Evolutionary conservation across 202 grass and related monocot genomes (phyloP).

Genomic region (Zoysia matrella): DNA sequence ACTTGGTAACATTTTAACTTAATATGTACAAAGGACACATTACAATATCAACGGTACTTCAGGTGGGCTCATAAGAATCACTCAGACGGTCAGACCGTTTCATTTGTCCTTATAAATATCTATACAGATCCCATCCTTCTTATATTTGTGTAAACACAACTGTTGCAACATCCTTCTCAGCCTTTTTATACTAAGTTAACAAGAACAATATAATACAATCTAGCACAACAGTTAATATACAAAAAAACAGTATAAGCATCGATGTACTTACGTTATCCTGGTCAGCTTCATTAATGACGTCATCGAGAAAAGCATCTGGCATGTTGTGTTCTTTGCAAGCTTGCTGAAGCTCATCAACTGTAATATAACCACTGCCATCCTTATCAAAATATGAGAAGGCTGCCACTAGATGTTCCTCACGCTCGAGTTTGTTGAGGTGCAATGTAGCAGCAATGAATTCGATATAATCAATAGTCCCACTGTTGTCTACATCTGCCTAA

Average conservation of each 20-base stretch:
- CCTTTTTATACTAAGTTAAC: neutral
- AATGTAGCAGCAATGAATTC: constrained; percentile 19
- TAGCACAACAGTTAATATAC: constrained; percentile 5
- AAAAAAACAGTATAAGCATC: neutral
- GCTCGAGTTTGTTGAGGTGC: too few species aligned
- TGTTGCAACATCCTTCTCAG: neutral
- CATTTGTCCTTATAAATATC: neutral
- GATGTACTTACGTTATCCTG: constrained; percentile 76
- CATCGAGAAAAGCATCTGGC: constrained; percentile 84
- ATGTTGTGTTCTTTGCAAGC: constrained; percentile 58
- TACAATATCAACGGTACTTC: neutral
- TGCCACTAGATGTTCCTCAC: constrained; percentile 46
- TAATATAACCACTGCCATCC: constrained; percentile 87
- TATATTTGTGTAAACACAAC: neutral
- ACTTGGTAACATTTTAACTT: neutral
- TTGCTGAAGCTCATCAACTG: constrained; percentile 71
- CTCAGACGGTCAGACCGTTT: neutral
- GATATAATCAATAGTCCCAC: constrained; percentile 81
- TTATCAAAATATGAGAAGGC: constrained; percentile 93
- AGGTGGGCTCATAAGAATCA: constrained; percentile 7
- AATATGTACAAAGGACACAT: neutral
- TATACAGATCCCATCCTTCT: constrained; percentile 1
- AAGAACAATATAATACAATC: constrained; percentile 23
- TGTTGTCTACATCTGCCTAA: constrained; percentile 85
- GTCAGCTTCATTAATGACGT: constrained; percentile 79